phyloP scores from a whole-genome alignment of 2,329 filamentous ascomycete species.

The Pseudogymnoascus sp. region DNA sequence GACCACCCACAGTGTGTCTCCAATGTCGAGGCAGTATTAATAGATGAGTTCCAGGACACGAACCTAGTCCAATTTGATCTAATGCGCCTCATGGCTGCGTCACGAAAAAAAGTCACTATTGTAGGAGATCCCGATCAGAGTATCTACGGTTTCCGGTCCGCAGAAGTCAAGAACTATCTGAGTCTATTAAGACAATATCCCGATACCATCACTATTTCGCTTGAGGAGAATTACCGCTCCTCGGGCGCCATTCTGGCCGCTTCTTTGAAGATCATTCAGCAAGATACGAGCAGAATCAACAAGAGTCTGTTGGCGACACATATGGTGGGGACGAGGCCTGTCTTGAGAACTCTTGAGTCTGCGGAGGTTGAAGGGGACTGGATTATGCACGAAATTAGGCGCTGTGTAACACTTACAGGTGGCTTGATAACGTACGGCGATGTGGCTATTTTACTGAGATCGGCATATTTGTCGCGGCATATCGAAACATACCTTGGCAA shows the following conservation, averaged over 20 bases:
- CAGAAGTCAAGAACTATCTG: constrained; percentile 80
- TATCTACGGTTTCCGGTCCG: constrained; percentile 92
- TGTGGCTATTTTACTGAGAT: constrained; percentile 79
- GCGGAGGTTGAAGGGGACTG: constrained; percentile 72
- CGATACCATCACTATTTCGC: constrained; percentile 69
- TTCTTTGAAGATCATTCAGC: constrained; percentile 80
- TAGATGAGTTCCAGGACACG: constrained; percentile 97
- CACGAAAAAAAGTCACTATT: constrained; percentile 71
- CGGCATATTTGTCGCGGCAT: constrained; percentile 72
- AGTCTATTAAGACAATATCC: constrained; percentile 70
- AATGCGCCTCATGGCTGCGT: constrained; percentile 77
- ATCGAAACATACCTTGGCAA: constrained; percentile 77
- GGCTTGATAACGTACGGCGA: constrained; percentile 66
- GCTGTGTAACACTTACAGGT: constrained; percentile 62
- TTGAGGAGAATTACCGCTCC: constrained; percentile 93
- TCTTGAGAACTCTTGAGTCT: constrained; percentile 65
- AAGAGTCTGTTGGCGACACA: constrained; percentile 78
- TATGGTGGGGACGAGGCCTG: constrained; percentile 67
- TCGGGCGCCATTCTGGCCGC: constrained; percentile 74
- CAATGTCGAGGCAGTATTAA: constrained; percentile 83
- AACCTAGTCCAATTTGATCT: constrained; percentile 92
- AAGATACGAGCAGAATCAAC: constrained; percentile 71
- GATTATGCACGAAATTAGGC: constrained; percentile 77
- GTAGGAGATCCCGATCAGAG: constrained; percentile 97
- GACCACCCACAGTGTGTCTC: constrained; percentile 70